phyloP scores from a whole-genome alignment of 176 grass and related monocot species.

The Canna indica region DNA sequence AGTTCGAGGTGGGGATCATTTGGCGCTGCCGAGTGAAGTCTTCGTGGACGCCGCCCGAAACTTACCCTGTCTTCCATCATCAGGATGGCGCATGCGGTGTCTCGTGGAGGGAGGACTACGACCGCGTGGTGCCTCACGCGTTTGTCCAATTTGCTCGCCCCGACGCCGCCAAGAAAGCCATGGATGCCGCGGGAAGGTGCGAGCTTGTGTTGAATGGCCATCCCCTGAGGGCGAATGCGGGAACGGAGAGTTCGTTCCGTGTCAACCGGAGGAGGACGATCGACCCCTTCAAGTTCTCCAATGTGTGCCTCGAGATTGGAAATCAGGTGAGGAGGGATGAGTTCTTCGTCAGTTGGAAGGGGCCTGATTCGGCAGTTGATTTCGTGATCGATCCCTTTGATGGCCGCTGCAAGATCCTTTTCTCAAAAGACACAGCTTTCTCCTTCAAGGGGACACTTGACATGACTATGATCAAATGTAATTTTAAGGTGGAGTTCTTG shows the following conservation, averaged over 20 bases:
- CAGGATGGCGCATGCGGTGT: background rate
- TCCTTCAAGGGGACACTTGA: conserved; percentile 26
- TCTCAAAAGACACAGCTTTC: conserved; percentile 52
- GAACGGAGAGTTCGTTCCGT: conserved; percentile 41
- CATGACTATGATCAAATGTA: conserved; percentile 38
- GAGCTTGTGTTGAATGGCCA: conserved; percentile 32
- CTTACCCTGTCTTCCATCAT: conserved; percentile 42
- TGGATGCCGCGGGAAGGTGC: conserved; percentile 33
- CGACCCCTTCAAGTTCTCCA: conserved; percentile 49
- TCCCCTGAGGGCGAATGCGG: conserved; percentile 32
- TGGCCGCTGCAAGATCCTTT: conserved; percentile 42
- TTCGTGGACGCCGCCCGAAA: conserved; percentile 59
- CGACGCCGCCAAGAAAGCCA: conserved; percentile 42
- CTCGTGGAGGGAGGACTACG: conserved; percentile 21
- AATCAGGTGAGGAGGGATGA: conserved; percentile 17
- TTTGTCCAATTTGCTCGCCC: conserved; percentile 77
- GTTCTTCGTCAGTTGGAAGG: conserved; percentile 60
- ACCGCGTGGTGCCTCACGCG: conserved; percentile 56
- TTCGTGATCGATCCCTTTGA: conserved; percentile 77
- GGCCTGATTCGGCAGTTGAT: conserved; percentile 29
- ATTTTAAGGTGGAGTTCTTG: conserved; percentile 63
- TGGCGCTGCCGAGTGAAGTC: conserved; percentile 91
- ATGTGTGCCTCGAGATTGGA: conserved; percentile 51
- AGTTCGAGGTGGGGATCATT: conserved; percentile 48
- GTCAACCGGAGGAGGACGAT: conserved; percentile 30